Evolutionary conservation across 257 asterid genomes (phyloP), one percentile per base, ranked within the genome.

Genomic region (Datura wrightii): DNA sequence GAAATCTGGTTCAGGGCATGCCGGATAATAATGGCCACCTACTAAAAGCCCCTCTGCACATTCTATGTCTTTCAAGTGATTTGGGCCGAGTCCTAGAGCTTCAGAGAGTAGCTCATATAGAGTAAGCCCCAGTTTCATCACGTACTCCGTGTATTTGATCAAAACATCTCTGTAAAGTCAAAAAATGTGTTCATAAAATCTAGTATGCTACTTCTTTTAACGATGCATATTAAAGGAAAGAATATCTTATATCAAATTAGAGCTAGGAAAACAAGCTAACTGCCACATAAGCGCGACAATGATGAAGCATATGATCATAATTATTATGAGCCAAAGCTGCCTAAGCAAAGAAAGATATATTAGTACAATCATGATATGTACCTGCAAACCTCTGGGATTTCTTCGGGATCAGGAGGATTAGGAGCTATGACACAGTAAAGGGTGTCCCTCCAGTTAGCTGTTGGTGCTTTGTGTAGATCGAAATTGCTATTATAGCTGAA

Each of bases 401-500:
- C 88, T 5, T 89, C 34, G 14, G 85, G 90, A 1, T 55, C 8
- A 1, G 86, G 91, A 55, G 81, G 52, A 74, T 87, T 6, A 15
- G 95, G 92, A 36, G 90, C 89, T 84, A 90, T 70, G 37, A 70
- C 72, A 69, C 91, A 92, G 50, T 37, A 87, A 82, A 88, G 42
- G 41, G 92, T 82, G 56, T 89, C 91, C 80, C 91, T 84, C 91
- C 91, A 89, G 34, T 92, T 87, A 79, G 95, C 92, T 9, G 90
- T 13, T 10, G 86, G 67, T 4, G 86, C 59, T 70, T 53, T 82
- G 58, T 48, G 86, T 85, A 87, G 85, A 85, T 86, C 90, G 70
- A 89, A 87, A 84, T 89, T 89, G 24, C 87, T 87, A 60, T 89
- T 87, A 24, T 85, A 89, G 8, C 63, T 62, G 55, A 89, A 71